These are phyloP conservation scores for Sonneratia caseolaris DNA, from an alignment of 345 rosid genomes.

Conservation along the genomic window DNA sequence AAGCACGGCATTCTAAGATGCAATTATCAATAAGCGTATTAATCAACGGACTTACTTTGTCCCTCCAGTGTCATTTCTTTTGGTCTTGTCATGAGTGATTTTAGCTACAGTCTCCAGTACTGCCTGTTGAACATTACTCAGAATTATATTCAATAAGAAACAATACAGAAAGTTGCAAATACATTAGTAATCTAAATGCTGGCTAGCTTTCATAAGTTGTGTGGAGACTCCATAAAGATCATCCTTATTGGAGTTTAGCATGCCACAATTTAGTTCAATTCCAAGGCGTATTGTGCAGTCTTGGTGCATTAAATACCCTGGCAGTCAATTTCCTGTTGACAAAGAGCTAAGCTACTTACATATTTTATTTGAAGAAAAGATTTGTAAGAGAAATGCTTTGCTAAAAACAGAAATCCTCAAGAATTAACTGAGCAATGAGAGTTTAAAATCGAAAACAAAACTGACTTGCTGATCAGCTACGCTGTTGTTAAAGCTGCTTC, in stretches of 20 bases:
- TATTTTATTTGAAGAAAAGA: not conserved
- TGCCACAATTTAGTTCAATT: not conserved
- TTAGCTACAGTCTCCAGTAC: slow-evolving; percentile 90
- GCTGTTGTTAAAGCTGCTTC: slow-evolving; percentile 81
- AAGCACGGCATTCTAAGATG: not conserved
- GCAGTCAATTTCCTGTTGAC: not conserved
- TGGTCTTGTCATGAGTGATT: slow-evolving; percentile 74
- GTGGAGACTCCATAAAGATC: not conserved
- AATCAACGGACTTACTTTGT: slow-evolving; percentile 39
- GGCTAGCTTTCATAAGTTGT: not conserved
- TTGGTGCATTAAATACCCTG: not conserved
- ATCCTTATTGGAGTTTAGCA: not conserved
- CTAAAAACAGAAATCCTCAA: not conserved
- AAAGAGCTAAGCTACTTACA: not conserved
- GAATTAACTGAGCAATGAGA: slow-evolving; percentile 1
- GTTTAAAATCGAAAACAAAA: slow-evolving; percentile 18
- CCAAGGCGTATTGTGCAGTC: not conserved
- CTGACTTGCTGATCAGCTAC: slow-evolving; percentile 92
- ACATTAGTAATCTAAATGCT: not conserved
- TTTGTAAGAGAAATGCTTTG: not conserved
- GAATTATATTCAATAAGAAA: slow-evolving; percentile 9
- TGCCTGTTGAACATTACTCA: slow-evolving; percentile 50
- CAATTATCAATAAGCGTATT: not conserved
- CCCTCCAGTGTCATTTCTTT: slow-evolving; percentile 71
- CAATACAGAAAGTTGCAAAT: slow-evolving; percentile 1